phyloP scores from a whole-genome alignment of 257 asterid species.

The Knoxia roxburghii region DNA sequence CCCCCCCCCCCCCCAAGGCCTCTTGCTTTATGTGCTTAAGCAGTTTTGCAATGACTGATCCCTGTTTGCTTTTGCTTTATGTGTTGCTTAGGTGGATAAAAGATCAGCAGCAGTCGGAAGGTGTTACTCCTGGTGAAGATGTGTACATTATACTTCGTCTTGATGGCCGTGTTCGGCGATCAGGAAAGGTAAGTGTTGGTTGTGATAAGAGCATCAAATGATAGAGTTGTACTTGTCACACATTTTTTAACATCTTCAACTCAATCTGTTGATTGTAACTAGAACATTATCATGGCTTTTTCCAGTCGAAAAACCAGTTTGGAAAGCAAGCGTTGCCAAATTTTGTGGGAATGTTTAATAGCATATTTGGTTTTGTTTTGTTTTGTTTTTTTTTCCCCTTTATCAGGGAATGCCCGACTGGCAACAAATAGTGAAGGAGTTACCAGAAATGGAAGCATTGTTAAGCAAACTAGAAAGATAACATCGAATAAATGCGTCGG shows the following conservation, averaged over 20 bases:
- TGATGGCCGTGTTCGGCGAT: slow-evolving; percentile 93
- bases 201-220: too few relatives aligned
- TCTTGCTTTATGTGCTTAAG: too few relatives aligned
- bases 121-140: slow-evolving; percentile 86
- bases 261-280: background rate
- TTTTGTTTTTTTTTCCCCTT: background rate
- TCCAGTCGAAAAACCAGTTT: background rate
- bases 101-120: slow-evolving; percentile 89
- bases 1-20: too few relatives aligned
- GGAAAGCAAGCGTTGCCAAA: background rate
- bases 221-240: too few relatives aligned
- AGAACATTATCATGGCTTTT: background rate
- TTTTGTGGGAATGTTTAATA: background rate
- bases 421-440: slow-evolving; percentile 75
- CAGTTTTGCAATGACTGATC: slow-evolving; percentile 1
- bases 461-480: slow-evolving; percentile 90
- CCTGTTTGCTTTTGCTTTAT: background rate
- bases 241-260: background rate
- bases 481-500: slow-evolving; percentile 12
- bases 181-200: slow-evolving; percentile 70
- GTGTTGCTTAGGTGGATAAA: slow-evolving; percentile 70
- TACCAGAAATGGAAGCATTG: slow-evolving; percentile 85
- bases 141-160: slow-evolving; percentile 91
- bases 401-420: slow-evolving; percentile 96
- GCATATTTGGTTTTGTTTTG: background rate